A percentile compares a stretch with the other conserved stretches of the same genome.
Evolutionary conservation across 2,329 filamentous ascomycete species (phyloP).

Genomic region (Aulographum hederae): DNA sequence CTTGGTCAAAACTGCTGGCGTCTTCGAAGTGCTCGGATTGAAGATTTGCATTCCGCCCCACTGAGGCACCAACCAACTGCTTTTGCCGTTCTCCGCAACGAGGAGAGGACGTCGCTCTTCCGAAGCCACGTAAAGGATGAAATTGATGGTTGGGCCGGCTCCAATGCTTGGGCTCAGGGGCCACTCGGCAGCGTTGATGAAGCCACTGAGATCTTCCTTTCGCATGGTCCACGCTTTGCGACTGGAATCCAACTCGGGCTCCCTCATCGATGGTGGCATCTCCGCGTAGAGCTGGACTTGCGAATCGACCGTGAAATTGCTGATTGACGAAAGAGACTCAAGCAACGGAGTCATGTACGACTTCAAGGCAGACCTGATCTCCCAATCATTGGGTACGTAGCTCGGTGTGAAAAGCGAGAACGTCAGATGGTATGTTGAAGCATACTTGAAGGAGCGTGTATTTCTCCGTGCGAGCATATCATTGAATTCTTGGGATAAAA

Average conservation of each 20-base stretch:
- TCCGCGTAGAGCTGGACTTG: slow-evolving; percentile 86
- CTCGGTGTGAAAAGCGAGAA: slow-evolving; percentile 86
- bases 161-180: slow-evolving; percentile 88
- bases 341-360: slow-evolving; percentile 71
- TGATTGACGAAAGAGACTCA: slow-evolving; percentile 60
- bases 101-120: slow-evolving; percentile 41
- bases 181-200: slow-evolving; percentile 97
- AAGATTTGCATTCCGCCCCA: slow-evolving; percentile 72
- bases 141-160: slow-evolving; percentile 84
- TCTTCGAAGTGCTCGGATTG: slow-evolving; percentile 26
- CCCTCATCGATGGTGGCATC: slow-evolving; percentile 42
- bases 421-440: slow-evolving; percentile 84
- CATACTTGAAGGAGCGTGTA: slow-evolving; percentile 75
- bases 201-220: slow-evolving; percentile 78
- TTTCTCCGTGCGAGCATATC: slow-evolving; percentile 48
- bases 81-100: slow-evolving; percentile 40
- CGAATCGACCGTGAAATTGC: slow-evolving; percentile 90
- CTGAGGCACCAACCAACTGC: slow-evolving; percentile 81
- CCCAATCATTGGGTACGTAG: slow-evolving; percentile 68
- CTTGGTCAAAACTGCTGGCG: slow-evolving; percentile 34
- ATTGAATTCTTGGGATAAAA: slow-evolving; percentile 23
- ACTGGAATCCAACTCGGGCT: slow-evolving; percentile 33
- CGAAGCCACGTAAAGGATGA: slow-evolving; percentile 76
- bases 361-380: slow-evolving; percentile 65
- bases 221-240: slow-evolving; percentile 48